A percentile compares a stretch with the other conserved stretches of the same genome.
phyloP scores from a whole-genome alignment of 2,329 filamentous ascomycete species.

The Pseudogymnoascus sp. region DNA sequence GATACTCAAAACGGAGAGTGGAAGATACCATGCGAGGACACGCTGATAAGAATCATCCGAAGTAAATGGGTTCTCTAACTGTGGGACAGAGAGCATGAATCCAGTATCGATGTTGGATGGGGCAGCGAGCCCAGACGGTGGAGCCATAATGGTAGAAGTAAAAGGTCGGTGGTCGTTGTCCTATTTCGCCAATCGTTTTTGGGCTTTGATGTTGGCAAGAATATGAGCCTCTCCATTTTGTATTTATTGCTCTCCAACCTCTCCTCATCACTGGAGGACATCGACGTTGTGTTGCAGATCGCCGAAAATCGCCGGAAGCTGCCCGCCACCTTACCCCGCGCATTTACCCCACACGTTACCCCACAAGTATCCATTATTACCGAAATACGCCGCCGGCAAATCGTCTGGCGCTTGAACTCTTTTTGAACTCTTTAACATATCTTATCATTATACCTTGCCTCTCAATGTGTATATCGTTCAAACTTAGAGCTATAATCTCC shows the following conservation, averaged over 20 bases:
- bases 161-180: not conserved
- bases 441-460: not conserved
- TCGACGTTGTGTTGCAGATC: not conserved
- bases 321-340: too few relatives aligned
- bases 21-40: constrained; percentile 9
- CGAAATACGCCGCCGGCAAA: not conserved
- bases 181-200: not conserved
- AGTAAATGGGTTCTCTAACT: constrained; percentile 1
- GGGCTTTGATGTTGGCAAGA: not conserved
- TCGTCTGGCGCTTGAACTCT: not conserved
- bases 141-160: not conserved
- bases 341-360: not conserved
- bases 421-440: not conserved
- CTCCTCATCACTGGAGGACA: not conserved
- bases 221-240: not conserved
- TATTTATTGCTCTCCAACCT: not conserved
- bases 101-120: constrained; percentile 8
- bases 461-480: not conserved
- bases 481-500: not conserved
- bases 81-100: constrained; percentile 8
- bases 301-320: not conserved
- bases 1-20: not conserved
- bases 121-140: not conserved
- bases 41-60: constrained; percentile 7
- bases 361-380: not conserved